Base-by-base conservation (phyloP, 306 rosid genomes). In the Argentina anserina region DNA sequence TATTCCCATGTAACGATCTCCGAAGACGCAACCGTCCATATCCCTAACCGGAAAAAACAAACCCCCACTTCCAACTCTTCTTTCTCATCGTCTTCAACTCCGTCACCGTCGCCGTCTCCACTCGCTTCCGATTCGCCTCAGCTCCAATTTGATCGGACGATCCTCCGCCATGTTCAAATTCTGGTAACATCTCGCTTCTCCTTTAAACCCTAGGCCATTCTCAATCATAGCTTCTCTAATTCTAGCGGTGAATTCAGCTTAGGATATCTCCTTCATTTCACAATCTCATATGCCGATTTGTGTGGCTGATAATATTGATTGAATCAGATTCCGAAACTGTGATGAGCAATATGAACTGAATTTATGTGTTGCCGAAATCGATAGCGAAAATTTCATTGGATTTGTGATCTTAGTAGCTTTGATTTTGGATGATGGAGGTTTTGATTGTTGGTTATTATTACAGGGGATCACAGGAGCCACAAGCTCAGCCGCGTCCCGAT, bases 381-480 rank as follows among this genome's bases (percentile, higher is more conserved):
- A 5, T 53, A 23, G n/a, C 6, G n/a, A n/a, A 2, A 34, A 33
- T 61, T 61, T 25, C 26, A 3, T 34, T 18, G 41, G 10, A 20
- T 14, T 14, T 14, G 10, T 56, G 41, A 26, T 56, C 12, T 56
- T 1, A 1, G 9, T 26, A 1, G 29, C 50, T 52, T 26, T 14
- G 64, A 14, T 28, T 13, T 33, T 41, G 31, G 73, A 6, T 33
- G 45, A 14, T 12, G 45, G 31, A 18, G 36, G 60, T 23, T 50
- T 7, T 70, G 39, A 70, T 25, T 40, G 41, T 58, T 43, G 43
- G 37, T 39, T 53, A 50, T 31, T 31, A 1, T 47, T 31, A 3
- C 75, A 94, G 97, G 95, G 97, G 94, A 86, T 86, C 96, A 55
- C 95, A 86, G 78, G 97, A 89, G 62, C 94, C 89, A 65, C 92